Base-by-base conservation (phyloP, 139 green algal species). In the Tetratostichococcus sp. region DNA sequence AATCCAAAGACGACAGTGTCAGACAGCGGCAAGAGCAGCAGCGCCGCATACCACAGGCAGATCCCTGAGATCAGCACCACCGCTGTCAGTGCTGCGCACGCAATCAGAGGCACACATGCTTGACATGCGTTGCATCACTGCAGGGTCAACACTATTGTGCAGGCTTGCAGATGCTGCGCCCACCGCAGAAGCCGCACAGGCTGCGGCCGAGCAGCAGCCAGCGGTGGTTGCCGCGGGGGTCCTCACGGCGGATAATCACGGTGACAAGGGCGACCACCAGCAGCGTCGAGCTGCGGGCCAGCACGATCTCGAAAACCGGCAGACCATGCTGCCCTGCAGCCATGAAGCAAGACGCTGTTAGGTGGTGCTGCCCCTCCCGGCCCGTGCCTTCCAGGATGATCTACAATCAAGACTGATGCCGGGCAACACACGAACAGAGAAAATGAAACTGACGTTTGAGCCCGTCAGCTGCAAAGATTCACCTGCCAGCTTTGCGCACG, bases 1-100 rank as follows among this genome's bases (percentile, higher is more conserved):
- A 82, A 82, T 57, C 67, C 35, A 1, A 82, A 73, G 67, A 82
- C 77, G 1, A 35, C 25, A 4, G 68, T 72, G 21, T 82, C 77
- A 0, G 71, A 74, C 77, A 82, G 62, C 26, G 77, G 72, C 58
- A 82, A 72, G 57, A 82, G 77, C 28, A 39, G 31, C 28, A 68
- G 28, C n/a, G 30, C 62, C n/a, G 28, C 14, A 23, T 68, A 68
- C 14, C 19, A 62, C 19, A 62, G 50, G 17, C 17, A 28, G 50
- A 62, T 62, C 2, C 50, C 50, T 62, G 19, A 25, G 50, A 2
- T 4, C 50, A 62, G 50, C n/a, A n/a, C n/a, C n/a, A n/a, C n/a
- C n/a, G n/a, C n/a, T n/a, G n/a, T n/a, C n/a, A n/a, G n/a, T n/a
- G n/a, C n/a, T n/a, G n/a, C n/a, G n/a, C n/a, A 28, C 50, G 19